Evolutionary conservation across 345 rosid genomes (phyloP).

Genomic region (Excoecaria cochinchinensis): DNA sequence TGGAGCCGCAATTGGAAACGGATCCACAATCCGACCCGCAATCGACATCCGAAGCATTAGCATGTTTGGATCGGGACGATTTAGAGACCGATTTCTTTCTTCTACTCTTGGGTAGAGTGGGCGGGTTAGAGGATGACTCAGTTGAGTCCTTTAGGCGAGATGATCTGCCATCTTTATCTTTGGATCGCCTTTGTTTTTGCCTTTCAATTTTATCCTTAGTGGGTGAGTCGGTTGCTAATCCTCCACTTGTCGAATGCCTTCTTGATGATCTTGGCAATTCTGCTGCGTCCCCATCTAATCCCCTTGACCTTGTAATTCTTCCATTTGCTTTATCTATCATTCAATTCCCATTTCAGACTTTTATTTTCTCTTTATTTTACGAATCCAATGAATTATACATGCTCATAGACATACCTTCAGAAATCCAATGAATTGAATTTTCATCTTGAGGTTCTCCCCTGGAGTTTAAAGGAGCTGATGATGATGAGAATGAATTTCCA

Average conservation of each 20-base stretch:
- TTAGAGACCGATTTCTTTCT: constrained; percentile 39
- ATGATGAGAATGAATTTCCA: constrained; percentile 13
- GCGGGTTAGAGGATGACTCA: constrained; percentile 20
- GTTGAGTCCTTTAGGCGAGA: no score
- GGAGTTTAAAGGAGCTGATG: constrained; percentile 32
- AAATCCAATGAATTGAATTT: constrained; percentile 34
- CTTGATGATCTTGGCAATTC: constrained; percentile 48
- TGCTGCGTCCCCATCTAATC: constrained; percentile 11
- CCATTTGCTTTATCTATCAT: constrained; percentile 5
- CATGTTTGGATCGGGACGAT: constrained; percentile 34
- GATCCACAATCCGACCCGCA: constrained; percentile 40
- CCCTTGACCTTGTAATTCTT: constrained; percentile 15
- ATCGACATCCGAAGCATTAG: constrained; percentile 29
- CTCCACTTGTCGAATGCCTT: constrained; percentile 32
- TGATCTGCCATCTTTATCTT: constrained; percentile 1
- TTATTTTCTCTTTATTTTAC: no score
- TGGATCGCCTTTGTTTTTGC: constrained; percentile 47
- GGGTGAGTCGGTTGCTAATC: constrained; percentile 21
- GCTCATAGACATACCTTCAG: constrained; percentile 63
- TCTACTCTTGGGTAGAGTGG: constrained; percentile 36
- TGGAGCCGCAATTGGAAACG: constrained; percentile 13
- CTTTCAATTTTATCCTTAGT: constrained; percentile 48
- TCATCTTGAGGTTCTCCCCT: constrained; percentile 37
- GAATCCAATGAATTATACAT: constrained; percentile 37
- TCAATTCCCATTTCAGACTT: constrained; percentile 29